Percentiles rank a stretch among this genome's conserved stretches.
Evolutionary conservation across 257 asterid genomes (phyloP).

Genomic region (Handroanthus guayacan): DNA sequence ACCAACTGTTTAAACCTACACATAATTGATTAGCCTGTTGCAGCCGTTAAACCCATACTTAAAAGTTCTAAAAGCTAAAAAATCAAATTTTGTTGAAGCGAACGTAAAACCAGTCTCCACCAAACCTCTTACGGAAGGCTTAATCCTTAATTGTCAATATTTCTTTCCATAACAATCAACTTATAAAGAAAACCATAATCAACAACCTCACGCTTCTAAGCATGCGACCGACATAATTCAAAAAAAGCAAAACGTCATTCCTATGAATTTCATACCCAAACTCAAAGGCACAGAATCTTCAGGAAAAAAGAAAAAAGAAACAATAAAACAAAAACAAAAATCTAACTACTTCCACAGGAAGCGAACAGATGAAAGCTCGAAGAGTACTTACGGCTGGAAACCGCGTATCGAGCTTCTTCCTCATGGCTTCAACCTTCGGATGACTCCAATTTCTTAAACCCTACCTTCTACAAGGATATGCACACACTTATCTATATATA

Average conservation of each 20-base stretch:
- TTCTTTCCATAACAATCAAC: not conserved
- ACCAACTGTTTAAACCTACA: not conserved
- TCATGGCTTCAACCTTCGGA: constrained; percentile 51
- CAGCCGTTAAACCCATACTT: not conserved
- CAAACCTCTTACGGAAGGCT: not conserved
- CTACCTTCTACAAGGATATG: constrained; percentile 35
- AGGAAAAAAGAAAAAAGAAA: not conserved
- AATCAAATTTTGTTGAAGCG: not conserved
- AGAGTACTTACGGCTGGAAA: constrained; percentile 70
- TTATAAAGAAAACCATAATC: not conserved
- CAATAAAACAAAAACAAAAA: not conserved
- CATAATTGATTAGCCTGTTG: not conserved
- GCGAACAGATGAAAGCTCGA: not conserved
- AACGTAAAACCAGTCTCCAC: no score
- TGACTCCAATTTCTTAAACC: constrained; percentile 41
- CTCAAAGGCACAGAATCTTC: constrained; percentile 25
- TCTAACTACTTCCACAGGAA: not conserved
- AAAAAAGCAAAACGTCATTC: not conserved
- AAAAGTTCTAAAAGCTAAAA: not conserved
- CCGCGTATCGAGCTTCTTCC: constrained; percentile 75
- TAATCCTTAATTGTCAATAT: not conserved
- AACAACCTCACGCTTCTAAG: not conserved
- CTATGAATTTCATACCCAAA: not conserved
- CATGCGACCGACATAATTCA: not conserved
- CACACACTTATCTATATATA: not conserved